A percentile compares a stretch with the other conserved stretches of the same genome.
These are phyloP conservation scores for Sedum album DNA, from an alignment of 164 flowering plant species.

Conservation along the genomic window DNA sequence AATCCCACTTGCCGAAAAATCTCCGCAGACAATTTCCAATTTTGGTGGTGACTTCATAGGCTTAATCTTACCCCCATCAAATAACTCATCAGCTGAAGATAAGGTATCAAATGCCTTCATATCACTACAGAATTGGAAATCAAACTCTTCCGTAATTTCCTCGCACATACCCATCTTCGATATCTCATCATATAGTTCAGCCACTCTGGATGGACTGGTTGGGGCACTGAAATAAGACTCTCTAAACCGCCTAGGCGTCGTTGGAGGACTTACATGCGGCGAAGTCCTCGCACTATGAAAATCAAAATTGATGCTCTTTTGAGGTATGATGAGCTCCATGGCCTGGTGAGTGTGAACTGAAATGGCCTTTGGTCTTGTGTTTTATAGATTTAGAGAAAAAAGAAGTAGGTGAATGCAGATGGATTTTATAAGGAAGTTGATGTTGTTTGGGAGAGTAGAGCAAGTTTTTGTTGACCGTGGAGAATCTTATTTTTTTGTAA, in stretches of 20 bases:
- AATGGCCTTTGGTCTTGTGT: too few species aligned
- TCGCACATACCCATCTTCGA: background rate
- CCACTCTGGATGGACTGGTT: slow-evolving; percentile 25
- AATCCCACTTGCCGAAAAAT: background rate
- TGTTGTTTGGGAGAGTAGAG: too few species aligned
- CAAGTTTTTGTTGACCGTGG: too few species aligned
- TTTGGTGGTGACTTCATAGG: background rate
- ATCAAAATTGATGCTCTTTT: slow-evolving; percentile 11
- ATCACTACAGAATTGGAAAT: background rate
- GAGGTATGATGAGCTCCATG: background rate
- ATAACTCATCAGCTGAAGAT: background rate
- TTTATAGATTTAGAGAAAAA: too few species aligned
- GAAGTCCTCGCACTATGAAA: slow-evolving; percentile 14
- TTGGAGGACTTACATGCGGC: slow-evolving; percentile 13
- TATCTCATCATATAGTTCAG: slow-evolving; percentile 12
- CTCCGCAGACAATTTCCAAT: background rate
- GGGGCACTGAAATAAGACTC: slow-evolving; percentile 36
- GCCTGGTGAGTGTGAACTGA: background rate
- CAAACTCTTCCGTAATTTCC: background rate
- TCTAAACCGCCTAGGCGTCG: slow-evolving; percentile 14
- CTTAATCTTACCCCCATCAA: background rate
- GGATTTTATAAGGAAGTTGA: too few species aligned
- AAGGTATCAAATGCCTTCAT: background rate
- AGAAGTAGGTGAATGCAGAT: too few species aligned
- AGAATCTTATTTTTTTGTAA: too few species aligned